phyloP scores from a whole-genome alignment of 139 green algal genomes.

The Picochlorum sp. region DNA sequence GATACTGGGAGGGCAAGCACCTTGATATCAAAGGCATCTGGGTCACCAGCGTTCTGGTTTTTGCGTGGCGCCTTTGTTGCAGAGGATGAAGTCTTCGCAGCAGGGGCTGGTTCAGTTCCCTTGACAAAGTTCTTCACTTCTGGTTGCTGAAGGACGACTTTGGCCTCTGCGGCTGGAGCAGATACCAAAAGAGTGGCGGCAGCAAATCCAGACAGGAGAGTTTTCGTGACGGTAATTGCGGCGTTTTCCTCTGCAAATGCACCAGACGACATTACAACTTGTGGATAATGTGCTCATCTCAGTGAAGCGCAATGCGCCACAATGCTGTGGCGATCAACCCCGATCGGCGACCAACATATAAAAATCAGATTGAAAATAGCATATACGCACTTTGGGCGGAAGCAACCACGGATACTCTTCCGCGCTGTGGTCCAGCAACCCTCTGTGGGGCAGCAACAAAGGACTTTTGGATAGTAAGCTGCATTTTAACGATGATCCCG shows the following conservation, averaged over 20 bases:
- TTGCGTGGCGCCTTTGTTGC: conserved; percentile 12
- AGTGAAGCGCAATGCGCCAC: too few species aligned
- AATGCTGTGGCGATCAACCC: too few species aligned
- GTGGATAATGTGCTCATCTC: background rate
- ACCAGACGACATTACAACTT: background rate
- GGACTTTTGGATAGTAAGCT: background rate
- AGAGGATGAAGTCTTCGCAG: conserved; percentile 1
- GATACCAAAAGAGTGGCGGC: conserved; percentile 7
- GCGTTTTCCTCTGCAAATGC: background rate
- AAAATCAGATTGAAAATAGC: too few species aligned
- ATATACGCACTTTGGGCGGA: background rate
- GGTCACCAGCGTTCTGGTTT: conserved; percentile 29
- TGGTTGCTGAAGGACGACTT: conserved; percentile 22
- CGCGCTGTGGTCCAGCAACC: background rate
- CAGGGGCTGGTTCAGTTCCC: conserved; percentile 9
- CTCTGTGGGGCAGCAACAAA: conserved; percentile 1
- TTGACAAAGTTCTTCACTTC: conserved; percentile 37
- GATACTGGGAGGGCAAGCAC: conserved; percentile 16
- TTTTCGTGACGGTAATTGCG: background rate
- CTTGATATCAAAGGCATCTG: conserved; percentile 15
- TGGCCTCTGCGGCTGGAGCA: conserved; percentile 13
- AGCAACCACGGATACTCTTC: background rate
- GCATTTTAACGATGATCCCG: background rate
- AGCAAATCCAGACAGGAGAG: conserved; percentile 5
- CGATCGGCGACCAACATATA: too few species aligned